Evolutionary conservation across 176 grass and related monocot genomes (phyloP), one percentile per base, ranked within the genome.

Genomic region (Lolium multiflorum): DNA sequence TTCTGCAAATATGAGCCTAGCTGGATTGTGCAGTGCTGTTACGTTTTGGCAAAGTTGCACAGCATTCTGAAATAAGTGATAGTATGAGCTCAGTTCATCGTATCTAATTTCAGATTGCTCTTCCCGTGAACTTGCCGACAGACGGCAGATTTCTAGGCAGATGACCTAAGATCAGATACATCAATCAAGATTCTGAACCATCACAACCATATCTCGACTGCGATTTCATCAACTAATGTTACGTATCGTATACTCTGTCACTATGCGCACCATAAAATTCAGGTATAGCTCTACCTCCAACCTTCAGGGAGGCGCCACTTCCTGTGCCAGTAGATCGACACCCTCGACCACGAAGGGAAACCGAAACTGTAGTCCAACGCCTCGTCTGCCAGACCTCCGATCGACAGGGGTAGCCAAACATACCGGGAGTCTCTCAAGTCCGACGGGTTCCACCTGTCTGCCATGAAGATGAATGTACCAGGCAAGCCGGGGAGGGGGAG

Each of bases 391-490:
- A 94, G 48, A 15, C 97, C 94, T 51, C 92, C 94, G 3, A 98
- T 24, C 1, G 79, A 89, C 56, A 98, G 52, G 57, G 97, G 94
- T 46, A 98, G 55, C 97, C 97, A 98, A 10, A 98, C 87, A 68
- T 96, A 98, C 69, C 97, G 89, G 0, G 97, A 98, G 79, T 98
- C 92, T 41, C 59, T 91, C 87, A 98, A 60, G 69, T 96, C 84
- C 1, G 94, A 84, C 7, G 92, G 97, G 79, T 91, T 98, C 94
- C 97, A 98, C 63, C 97, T 89, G 89, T 98, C 97, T 14, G 96
- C 90, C 97, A 98, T 96, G 86, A 98, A 96, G 82, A 98, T 90
- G 85, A 94, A 98, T 11, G 89, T 82, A 24, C 97, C 92, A 17
- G 96, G 87, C 78, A 98, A 82, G 69, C 90, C 92, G 76, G 86